phyloP scores from a whole-genome alignment of 2,329 filamentous ascomycete species.

The Pseudohalonectria lignicola region DNA sequence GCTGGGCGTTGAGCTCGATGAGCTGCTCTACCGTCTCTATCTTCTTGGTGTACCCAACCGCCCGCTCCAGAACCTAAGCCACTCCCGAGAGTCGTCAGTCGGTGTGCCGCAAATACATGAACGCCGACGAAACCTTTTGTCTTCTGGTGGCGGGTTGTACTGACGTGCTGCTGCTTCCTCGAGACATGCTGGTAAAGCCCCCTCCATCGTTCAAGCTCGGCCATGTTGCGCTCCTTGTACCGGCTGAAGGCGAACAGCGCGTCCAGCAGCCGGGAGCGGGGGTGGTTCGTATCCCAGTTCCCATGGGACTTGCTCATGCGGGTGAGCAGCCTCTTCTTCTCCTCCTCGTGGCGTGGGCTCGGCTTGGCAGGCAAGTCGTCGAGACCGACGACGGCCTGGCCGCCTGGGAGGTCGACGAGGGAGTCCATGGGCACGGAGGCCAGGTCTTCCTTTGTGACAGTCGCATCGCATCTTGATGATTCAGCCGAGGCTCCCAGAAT shows the following conservation, averaged over 20 bases:
- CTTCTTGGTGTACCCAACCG: slow-evolving; percentile 45
- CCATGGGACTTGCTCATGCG: slow-evolving; percentile 17
- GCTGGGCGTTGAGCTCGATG: slow-evolving; percentile 28
- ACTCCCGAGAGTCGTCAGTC: slow-evolving; percentile 11
- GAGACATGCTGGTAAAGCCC: slow-evolving; percentile 24
- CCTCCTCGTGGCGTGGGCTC: slow-evolving; percentile 3
- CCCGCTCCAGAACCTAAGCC: slow-evolving; percentile 44
- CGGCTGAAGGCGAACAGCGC: slow-evolving; percentile 24
- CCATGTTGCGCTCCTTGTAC: slow-evolving; percentile 22
- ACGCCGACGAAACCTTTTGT: no score
- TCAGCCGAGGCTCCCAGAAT: no score
- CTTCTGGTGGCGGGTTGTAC: no score
- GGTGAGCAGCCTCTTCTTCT: slow-evolving; percentile 13
- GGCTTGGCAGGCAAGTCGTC: no score
- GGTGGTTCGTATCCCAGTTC: slow-evolving; percentile 17
- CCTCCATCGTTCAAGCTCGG: slow-evolving; percentile 22
- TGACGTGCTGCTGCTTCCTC: slow-evolving; percentile 20
- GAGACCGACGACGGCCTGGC: no score
- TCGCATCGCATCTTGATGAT: no score
- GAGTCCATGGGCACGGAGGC: no score
- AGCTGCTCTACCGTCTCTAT: slow-evolving; percentile 30
- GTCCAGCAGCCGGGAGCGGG: slow-evolving; percentile 26
- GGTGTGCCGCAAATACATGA: no score
- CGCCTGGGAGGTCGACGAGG: no score
- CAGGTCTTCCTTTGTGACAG: no score